Percentiles rank a stretch among this genome's conserved stretches.
These are phyloP conservation scores for Penicillium polonicum DNA, from an alignment of 2,329 filamentous ascomycete species.

Conservation along the genomic window DNA sequence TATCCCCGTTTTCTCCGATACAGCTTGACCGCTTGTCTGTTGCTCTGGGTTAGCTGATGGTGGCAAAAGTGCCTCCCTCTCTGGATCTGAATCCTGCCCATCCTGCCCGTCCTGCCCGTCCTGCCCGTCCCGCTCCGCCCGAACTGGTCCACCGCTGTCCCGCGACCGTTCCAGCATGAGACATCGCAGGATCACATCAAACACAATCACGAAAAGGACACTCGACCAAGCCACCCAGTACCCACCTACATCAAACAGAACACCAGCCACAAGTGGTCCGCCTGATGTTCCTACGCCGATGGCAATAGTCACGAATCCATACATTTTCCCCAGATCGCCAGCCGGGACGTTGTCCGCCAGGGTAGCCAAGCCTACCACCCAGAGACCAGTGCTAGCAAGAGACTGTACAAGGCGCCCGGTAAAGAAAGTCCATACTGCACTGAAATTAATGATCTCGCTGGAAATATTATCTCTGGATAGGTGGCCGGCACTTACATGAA, in stretches of 20 bases:
- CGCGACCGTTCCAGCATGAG: constrained; percentile 24
- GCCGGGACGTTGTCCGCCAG: constrained; percentile 28
- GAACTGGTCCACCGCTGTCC: neutral
- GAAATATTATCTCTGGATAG: neutral
- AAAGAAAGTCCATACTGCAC: constrained; percentile 24
- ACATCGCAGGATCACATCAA: constrained; percentile 31
- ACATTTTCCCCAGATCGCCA: constrained; percentile 27
- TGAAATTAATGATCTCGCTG: neutral
- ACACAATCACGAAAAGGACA: constrained; percentile 25
- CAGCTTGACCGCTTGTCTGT: neutral
- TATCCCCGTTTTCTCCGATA: constrained; percentile 1
- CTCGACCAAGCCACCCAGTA: constrained; percentile 34
- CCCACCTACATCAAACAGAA: constrained; percentile 28
- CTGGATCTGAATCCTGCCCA: neutral
- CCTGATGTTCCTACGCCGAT: constrained; percentile 27
- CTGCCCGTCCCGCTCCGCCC: neutral
- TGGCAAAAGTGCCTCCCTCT: neutral
- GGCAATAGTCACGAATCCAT: constrained; percentile 27
- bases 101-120: neutral
- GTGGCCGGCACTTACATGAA: constrained; percentile 19
- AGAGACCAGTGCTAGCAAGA: constrained; percentile 26
- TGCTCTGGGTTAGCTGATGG: neutral
- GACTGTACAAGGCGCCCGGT: constrained; percentile 30
- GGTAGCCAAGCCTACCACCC: constrained; percentile 32
- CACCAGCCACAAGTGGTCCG: constrained; percentile 30